Conservation (phyloP, 1,284 basidiomycete genomes). For the Cystobasidium slooffiae region DNA sequence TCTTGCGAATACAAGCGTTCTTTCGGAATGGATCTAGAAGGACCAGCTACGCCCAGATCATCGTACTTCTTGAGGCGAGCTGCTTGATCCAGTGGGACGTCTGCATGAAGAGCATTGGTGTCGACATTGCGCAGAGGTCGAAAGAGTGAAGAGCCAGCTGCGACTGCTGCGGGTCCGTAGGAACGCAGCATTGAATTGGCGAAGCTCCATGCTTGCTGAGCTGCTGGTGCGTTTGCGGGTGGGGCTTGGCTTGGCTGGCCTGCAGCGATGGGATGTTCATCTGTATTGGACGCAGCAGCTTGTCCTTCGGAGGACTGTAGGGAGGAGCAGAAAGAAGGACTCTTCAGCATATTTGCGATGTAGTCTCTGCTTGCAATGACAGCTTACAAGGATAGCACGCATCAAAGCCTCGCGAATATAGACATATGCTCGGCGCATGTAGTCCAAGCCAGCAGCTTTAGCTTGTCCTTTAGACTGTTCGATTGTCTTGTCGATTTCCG, state of each 20-base stretch:
- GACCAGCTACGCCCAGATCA: conserved; percentile 35
- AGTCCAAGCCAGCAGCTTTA: conserved; percentile 67
- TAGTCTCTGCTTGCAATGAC: conserved; percentile 46
- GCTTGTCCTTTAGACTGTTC: conserved; percentile 59
- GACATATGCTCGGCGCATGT: conserved; percentile 63
- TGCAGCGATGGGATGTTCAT: not conserved
- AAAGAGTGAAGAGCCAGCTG: conserved; percentile 50
- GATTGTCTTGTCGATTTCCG: conserved; percentile 76
- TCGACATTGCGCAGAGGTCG: conserved; percentile 42
- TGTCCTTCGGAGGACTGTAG: conserved; percentile 28
- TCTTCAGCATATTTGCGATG: not conserved
- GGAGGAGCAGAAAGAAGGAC: not conserved
- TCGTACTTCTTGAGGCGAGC: conserved; percentile 31
- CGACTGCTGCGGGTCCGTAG: conserved; percentile 73
- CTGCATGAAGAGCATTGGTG: conserved; percentile 7
- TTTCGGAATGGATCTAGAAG: not conserved
- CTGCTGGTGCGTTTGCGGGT: conserved; percentile 52
- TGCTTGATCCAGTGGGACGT: conserved; percentile 12
- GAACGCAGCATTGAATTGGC: conserved; percentile 66
- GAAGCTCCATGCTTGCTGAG: conserved; percentile 66
- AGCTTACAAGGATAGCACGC: conserved; percentile 53
- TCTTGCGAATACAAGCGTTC: conserved; percentile 33
- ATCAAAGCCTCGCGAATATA: conserved; percentile 62
- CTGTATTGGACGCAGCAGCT: conserved; percentile 60
- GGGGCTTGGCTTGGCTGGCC: not conserved